Conservation (phyloP, 2,329 filamentous ascomycete genomes). For the Karstenula rhodostoma region DNA sequence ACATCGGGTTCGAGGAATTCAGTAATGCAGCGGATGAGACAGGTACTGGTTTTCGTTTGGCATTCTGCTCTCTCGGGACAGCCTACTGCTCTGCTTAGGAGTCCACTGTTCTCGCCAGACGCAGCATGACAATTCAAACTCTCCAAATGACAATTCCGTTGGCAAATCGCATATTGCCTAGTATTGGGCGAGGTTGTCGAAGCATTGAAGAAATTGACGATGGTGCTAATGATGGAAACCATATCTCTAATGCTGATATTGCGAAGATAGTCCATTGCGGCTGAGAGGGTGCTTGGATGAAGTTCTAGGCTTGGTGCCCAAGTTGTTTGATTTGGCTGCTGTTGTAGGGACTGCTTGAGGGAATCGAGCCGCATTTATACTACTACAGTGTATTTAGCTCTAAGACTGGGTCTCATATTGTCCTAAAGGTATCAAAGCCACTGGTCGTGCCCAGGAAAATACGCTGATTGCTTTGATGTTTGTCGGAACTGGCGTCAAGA, state of each 20-base stretch:
- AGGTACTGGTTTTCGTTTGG: not conserved
- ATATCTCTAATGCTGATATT: not conserved
- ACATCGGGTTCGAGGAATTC: not conserved
- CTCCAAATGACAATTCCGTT: not conserved
- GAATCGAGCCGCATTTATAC: not conserved
- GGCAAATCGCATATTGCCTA: not conserved
- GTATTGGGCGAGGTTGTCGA: not conserved
- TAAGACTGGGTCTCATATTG: not conserved
- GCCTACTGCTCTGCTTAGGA: not conserved
- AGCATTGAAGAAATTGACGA: not conserved
- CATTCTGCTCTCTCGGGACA: not conserved
- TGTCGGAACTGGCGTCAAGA: not conserved
- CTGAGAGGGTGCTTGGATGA: not conserved
- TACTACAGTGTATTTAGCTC: not conserved
- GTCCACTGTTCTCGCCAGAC: not conserved
- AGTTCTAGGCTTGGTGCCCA: too few species aligned
- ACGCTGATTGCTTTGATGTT: not conserved
- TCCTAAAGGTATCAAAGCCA: not conserved
- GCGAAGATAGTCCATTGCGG: not conserved
- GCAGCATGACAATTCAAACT: not conserved
- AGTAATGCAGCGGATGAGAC: not conserved
- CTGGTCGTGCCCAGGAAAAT: not conserved
- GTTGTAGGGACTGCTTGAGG: not conserved
- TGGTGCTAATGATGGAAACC: not conserved
- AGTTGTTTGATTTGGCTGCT: not conserved